A percentile compares a stretch with the other conserved stretches of the same genome.
Evolutionary conservation across 179 eudicot species (phyloP).

Genomic region (Silene noctiflora): DNA sequence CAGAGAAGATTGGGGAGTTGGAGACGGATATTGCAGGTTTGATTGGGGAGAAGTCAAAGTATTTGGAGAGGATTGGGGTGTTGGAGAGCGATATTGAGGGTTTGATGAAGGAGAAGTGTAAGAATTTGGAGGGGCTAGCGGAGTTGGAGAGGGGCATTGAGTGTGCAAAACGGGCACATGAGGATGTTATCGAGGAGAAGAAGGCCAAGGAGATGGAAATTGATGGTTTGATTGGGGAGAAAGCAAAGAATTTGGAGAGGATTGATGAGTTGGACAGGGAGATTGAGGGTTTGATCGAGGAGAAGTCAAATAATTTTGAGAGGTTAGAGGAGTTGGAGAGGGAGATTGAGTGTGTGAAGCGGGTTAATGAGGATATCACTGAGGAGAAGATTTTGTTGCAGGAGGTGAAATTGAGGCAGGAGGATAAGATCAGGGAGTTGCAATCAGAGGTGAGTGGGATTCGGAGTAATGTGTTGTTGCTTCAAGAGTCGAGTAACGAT

Average conservation of each 20-base stretch:
- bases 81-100: constrained; percentile 11
- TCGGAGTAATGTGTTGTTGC: constrained; percentile 19
- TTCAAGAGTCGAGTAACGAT: constrained; percentile 34
- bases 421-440: constrained; percentile 38
- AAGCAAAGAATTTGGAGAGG: constrained; percentile 4
- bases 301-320: constrained; percentile 32
- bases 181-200: constrained; percentile 35
- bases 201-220: constrained; percentile 36
- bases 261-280: constrained; percentile 11
- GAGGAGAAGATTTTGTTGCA: constrained; percentile 38
- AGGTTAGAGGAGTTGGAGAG: constrained; percentile 34
- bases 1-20: neutral
- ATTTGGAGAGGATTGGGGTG: neutral
- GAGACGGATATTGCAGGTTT: constrained; percentile 27
- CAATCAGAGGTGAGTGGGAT: constrained; percentile 29
- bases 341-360: constrained; percentile 31
- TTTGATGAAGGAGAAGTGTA: constrained; percentile 38
- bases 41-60: neutral
- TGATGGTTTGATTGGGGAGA: neutral
- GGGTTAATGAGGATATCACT: constrained; percentile 24
- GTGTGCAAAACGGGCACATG: constrained; percentile 24
- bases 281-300: constrained; percentile 26
- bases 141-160: constrained; percentile 36
- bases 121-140: constrained; percentile 26
- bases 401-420: constrained; percentile 34